These are phyloP conservation scores for Candolleomyces aberdarensis DNA, from an alignment of 768 basidiomycete species.

Conservation along the genomic window DNA sequence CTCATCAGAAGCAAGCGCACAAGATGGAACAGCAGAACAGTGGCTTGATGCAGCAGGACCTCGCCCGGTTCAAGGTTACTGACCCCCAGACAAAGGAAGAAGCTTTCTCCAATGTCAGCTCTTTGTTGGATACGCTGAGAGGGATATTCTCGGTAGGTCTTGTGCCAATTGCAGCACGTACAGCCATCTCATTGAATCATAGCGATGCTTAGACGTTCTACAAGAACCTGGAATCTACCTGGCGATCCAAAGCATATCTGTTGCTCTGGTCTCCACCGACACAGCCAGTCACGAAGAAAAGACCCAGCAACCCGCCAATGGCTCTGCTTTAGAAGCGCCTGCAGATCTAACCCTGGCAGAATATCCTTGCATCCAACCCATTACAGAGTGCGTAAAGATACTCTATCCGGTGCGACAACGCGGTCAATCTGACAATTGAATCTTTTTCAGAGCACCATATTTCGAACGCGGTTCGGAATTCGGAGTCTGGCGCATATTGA, in stretches of 20 bases:
- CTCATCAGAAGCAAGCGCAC: background rate
- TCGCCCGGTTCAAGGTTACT: background rate
- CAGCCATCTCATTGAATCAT: background rate
- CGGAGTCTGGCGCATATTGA: constrained; percentile 56
- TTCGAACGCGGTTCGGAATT: constrained; percentile 54
- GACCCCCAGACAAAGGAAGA: background rate
- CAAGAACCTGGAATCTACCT: background rate
- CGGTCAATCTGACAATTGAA: background rate
- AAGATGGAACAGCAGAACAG: background rate
- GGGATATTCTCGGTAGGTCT: background rate
- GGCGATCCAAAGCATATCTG: no score
- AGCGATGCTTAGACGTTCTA: background rate
- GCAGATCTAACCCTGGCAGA: constrained; percentile 12
- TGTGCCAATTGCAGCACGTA: background rate
- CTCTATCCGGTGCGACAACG: background rate
- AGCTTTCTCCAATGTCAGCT: background rate
- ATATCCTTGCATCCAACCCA: constrained; percentile 47
- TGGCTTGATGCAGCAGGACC: background rate
- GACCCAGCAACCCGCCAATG: background rate
- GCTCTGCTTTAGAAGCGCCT: background rate
- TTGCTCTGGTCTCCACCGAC: no score
- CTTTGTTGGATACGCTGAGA: background rate
- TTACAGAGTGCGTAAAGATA: constrained; percentile 41
- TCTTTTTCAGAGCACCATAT: constrained; percentile 37
- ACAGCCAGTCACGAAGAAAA: background rate